Evolutionary conservation across 352 stramenopile genomes (phyloP), one percentile per base, ranked within the genome.

Genomic region (Pythium apleroticum): DNA sequence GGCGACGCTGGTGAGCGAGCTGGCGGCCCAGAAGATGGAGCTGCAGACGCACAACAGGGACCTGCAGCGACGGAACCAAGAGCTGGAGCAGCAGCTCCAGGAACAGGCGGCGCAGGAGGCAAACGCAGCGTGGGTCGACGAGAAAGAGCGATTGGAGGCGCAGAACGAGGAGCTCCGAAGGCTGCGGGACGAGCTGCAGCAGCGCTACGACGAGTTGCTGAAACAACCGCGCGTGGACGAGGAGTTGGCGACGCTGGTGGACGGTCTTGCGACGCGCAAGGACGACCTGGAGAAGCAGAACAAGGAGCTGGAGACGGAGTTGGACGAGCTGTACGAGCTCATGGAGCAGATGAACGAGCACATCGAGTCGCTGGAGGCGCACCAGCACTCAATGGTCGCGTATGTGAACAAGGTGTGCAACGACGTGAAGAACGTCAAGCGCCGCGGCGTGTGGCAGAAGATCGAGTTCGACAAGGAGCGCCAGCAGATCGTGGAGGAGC

Each of bases 381-480:
- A 71, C 20, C 57, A 66, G 41, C 57, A 71, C 20, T 59, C 57
- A 31, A 53, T 71, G 11, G 52, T 66, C 19, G 59, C 65, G 25
- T 71, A 71, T 45, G 65, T 60, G 17, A 66, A 66, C 58, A 71
- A 71, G 46, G 24, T 71, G 11, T 63, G 45, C 46, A 71, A 63
- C 41, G 65, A 71, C 46, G 55, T 71, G 41, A 66, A 66, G 57
- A 71, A 50, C 17, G 57, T 71, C 53, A 71, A 71, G 48, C 57
- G 65, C 7, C 65, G 65, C n/a, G 43, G 53, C 27, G 65, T 71
- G 52, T 66, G 65, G 65, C 57, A 71, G 46, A 71, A 71, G 45
- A 71, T 71, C 22, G 65, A 71, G 58, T 66, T 55, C n/a, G 65
- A 71, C 35, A 71, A 71, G 53, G 65, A 71, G 45, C 65, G 65